phyloP scores from a whole-genome alignment of 2,329 filamentous ascomycete species.

The Sclerotiophoma versabilis region DNA sequence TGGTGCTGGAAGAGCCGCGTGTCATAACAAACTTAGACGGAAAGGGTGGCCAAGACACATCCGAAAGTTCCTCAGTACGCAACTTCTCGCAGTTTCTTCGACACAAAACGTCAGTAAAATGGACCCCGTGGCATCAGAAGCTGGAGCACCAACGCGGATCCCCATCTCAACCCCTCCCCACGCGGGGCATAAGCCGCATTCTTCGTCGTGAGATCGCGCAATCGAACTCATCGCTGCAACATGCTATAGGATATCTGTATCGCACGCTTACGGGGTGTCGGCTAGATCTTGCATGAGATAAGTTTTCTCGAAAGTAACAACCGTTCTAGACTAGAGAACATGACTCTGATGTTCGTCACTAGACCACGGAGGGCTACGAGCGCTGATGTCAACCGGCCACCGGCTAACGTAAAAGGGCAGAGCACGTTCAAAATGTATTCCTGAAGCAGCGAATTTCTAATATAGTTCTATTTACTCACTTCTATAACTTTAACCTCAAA shows the following conservation, averaged over 20 bases:
- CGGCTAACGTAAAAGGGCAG: no score
- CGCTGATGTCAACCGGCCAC: no score
- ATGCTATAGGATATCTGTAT: neutral
- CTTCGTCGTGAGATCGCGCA: neutral
- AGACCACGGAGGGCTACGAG: neutral
- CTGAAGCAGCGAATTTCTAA: no score
- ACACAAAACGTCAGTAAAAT: constrained; percentile 12
- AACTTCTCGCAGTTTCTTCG: neutral
- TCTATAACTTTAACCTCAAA: no score
- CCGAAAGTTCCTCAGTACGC: neutral
- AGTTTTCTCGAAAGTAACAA: neutral
- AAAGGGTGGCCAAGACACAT: constrained; percentile 16
- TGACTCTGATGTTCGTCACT: constrained; percentile 6
- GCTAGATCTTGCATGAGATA: neutral
- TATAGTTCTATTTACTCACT: no score
- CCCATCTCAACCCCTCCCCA: constrained; percentile 5
- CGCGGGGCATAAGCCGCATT: neutral
- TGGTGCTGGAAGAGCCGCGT: constrained; percentile 6
- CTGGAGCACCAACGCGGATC: constrained; percentile 8
- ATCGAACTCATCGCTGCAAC: no score
- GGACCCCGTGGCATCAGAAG: constrained; percentile 8
- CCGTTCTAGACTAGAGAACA: constrained; percentile 4
- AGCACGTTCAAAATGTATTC: no score
- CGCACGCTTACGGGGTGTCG: neutral
- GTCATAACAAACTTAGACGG: constrained; percentile 8